Evolutionary conservation across 805 yeast species (phyloP).

Genomic region (Millerozyma acaciae): DNA sequence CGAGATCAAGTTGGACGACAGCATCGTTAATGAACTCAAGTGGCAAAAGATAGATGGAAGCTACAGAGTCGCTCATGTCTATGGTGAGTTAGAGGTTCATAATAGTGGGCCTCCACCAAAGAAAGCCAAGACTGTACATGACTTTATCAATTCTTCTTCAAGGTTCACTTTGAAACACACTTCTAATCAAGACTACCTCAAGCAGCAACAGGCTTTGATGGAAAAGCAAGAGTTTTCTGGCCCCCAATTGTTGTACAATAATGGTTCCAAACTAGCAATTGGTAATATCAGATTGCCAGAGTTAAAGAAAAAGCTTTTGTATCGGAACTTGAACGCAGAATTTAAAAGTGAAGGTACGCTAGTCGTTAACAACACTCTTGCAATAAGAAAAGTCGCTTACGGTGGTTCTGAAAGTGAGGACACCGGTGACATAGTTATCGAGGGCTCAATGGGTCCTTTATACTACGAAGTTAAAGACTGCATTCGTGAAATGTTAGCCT

Average conservation of each 20-base stretch:
- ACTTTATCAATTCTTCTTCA: slow-evolving; percentile 28
- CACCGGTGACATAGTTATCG: slow-evolving; percentile 81
- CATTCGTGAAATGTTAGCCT: slow-evolving; percentile 72
- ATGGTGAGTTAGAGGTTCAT: slow-evolving; percentile 54
- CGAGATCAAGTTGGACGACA: slow-evolving; percentile 67
- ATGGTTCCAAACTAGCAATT: slow-evolving; percentile 54
- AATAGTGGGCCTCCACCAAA: slow-evolving; percentile 16
- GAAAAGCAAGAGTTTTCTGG: slow-evolving; percentile 2
- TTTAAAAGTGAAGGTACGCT: slow-evolving; percentile 91
- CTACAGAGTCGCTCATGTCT: slow-evolving; percentile 75
- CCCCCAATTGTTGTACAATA: slow-evolving; percentile 4
- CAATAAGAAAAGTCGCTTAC: slow-evolving; percentile 61
- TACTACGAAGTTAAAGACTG: slow-evolving; percentile 75
- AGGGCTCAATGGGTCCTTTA: slow-evolving; percentile 71
- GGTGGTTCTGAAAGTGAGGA: slow-evolving; percentile 40
- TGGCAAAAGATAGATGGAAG: slow-evolving; percentile 89
- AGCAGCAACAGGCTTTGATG: slow-evolving; percentile 9
- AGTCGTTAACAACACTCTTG: slow-evolving; percentile 74
- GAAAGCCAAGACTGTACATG: slow-evolving; percentile 18
- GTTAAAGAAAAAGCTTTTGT: slow-evolving; percentile 57
- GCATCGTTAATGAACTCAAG: slow-evolving; percentile 52
- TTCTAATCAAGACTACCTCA: slow-evolving; percentile 12
- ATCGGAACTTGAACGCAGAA: slow-evolving; percentile 68
- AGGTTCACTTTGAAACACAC: slow-evolving; percentile 27
- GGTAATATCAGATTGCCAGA: slow-evolving; percentile 89